Percentiles rank a stretch among this genome's conserved stretches.
phyloP scores from a whole-genome alignment of 31 red algal genomes.

The Odonthalia washingtoniensis region DNA sequence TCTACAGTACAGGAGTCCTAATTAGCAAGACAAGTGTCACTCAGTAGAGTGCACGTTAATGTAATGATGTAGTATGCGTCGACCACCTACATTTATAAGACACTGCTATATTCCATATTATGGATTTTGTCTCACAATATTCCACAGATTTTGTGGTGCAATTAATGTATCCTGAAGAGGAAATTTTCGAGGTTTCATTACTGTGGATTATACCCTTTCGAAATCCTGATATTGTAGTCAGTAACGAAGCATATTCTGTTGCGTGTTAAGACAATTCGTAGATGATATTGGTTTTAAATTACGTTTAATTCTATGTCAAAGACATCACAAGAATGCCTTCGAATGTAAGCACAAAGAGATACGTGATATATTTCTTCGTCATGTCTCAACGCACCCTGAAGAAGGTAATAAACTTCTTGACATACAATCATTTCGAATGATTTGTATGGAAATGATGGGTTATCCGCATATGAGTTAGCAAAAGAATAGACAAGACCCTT shows the following conservation, averaged over 20 bases:
- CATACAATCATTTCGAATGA: slow-evolving; percentile 29
- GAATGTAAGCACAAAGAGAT: slow-evolving; percentile 34
- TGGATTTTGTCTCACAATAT: slow-evolving; percentile 10
- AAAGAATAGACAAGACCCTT: slow-evolving; percentile 28
- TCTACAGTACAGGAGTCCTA: not conserved
- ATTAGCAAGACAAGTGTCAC: not conserved
- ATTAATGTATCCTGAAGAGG: not conserved
- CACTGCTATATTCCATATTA: slow-evolving; percentile 12
- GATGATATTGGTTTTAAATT: not conserved
- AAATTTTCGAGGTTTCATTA: not conserved
- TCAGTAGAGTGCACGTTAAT: not conserved
- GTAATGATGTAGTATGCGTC: not conserved
- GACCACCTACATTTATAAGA: slow-evolving; percentile 23
- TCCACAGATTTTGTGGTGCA: slow-evolving; percentile 5
- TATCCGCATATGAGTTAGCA: slow-evolving; percentile 30
- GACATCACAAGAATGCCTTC: slow-evolving; percentile 32
- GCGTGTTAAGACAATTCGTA: not conserved
- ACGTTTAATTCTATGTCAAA: not conserved
- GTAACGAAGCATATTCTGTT: slow-evolving; percentile 9
- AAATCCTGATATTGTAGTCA: not conserved
- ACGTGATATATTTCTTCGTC: slow-evolving; percentile 24
- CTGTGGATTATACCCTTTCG: slow-evolving; percentile 21
- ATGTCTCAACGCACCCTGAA: not conserved
- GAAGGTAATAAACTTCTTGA: not conserved
- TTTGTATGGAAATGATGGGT: slow-evolving; percentile 28